Conservation (phyloP, 2,329 filamentous ascomycete genomes). For the Fusarium abutilonis region DNA sequence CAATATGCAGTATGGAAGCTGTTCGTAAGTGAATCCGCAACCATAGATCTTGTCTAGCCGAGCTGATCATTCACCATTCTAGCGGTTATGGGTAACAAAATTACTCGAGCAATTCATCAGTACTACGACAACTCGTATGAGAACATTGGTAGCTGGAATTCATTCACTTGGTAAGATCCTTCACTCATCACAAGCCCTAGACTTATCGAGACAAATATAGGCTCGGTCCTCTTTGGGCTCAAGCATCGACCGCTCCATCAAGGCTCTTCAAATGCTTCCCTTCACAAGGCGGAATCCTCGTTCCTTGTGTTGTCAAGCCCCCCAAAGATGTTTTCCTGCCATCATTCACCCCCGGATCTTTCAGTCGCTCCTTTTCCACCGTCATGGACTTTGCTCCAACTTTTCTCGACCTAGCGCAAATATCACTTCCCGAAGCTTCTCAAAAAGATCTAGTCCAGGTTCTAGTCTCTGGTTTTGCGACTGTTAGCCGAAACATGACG, state of each 20-base stretch:
- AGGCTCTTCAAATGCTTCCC: constrained; percentile 49
- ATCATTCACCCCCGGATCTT: constrained; percentile 47
- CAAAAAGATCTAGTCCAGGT: too few species aligned
- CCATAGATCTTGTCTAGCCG: constrained; percentile 2
- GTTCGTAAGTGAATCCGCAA: too few species aligned
- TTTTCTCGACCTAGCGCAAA: constrained; percentile 57
- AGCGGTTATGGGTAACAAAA: too few species aligned
- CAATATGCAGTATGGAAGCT: too few species aligned
- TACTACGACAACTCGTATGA: constrained; percentile 62
- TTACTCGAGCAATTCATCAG: too few species aligned
- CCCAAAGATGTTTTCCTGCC: constrained; percentile 42
- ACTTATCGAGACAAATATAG: too few species aligned
- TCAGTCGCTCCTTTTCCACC: constrained; percentile 44
- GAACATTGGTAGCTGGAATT: constrained; percentile 65
- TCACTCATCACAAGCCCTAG: too few species aligned
- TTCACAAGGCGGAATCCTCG: constrained; percentile 41
- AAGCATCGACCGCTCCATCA: constrained; percentile 50
- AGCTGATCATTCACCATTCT: not conserved
- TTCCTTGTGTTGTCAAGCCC: constrained; percentile 25
- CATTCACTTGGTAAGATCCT: constrained; percentile 64
- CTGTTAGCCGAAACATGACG: too few species aligned
- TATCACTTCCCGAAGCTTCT: constrained; percentile 49
- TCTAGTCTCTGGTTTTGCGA: too few species aligned
- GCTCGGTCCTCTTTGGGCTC: constrained; percentile 62
- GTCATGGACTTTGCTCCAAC: constrained; percentile 62